These are phyloP conservation scores for Malus hybrid DNA, from an alignment of 331 rosid species.

Conservation along the genomic window DNA sequence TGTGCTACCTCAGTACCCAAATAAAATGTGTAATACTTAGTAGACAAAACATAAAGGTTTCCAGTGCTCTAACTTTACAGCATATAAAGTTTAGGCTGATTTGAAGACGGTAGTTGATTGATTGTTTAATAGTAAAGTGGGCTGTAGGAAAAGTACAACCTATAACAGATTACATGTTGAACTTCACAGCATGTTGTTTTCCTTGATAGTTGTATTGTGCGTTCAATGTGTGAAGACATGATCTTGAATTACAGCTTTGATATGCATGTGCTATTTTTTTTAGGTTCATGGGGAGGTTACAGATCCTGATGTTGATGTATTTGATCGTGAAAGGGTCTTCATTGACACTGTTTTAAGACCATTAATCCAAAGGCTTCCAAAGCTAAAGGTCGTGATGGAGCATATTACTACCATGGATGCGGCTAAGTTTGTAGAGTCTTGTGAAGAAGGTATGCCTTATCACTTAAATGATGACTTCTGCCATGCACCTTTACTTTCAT, in stretches of 20 bases:
- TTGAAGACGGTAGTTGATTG: not conserved
- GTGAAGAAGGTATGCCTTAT: slow-evolving; percentile 49
- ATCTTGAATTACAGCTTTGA: slow-evolving; percentile 6
- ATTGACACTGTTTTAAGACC: slow-evolving; percentile 80
- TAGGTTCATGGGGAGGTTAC: slow-evolving; percentile 97
- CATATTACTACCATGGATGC: slow-evolving; percentile 91
- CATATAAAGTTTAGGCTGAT: not conserved
- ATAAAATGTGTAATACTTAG: too few relatives aligned
- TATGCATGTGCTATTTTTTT: slow-evolving; percentile 5
- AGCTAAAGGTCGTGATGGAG: slow-evolving; percentile 87
- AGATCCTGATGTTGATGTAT: slow-evolving; percentile 62
- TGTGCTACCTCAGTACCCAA: too few relatives aligned
- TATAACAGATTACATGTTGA: not conserved
- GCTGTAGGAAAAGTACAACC: not conserved
- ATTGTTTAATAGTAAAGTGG: not conserved
- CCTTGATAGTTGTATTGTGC: not conserved
- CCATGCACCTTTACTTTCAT: not conserved
- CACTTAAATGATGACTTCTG: slow-evolving; percentile 4
- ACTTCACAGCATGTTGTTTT: not conserved
- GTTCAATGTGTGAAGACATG: not conserved
- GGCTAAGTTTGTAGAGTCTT: slow-evolving; percentile 63
- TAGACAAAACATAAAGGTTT: too few relatives aligned
- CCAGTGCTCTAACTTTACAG: too few relatives aligned
- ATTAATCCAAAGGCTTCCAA: slow-evolving; percentile 68
- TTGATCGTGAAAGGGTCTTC: slow-evolving; percentile 85